Evolutionary conservation across 345 rosid genomes (phyloP).

Genomic region (Salix brachista): DNA sequence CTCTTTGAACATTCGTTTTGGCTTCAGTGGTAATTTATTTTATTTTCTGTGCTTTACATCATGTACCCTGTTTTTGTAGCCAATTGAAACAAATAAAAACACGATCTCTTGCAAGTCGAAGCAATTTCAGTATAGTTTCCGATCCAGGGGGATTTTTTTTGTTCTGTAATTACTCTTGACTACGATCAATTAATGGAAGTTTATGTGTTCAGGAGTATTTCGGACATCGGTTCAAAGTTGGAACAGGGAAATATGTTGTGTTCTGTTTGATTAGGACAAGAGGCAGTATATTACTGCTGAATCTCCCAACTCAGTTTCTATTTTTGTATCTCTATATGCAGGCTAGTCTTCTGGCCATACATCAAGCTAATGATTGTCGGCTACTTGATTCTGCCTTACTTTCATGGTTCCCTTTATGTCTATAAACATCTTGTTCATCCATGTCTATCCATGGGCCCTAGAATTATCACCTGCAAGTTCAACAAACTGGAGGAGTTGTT

Average conservation of each 20-base stretch:
- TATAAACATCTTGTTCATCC: constrained; percentile 28
- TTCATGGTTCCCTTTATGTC: constrained; percentile 28
- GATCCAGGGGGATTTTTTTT: neutral
- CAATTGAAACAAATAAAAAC: neutral
- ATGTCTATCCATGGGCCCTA: constrained; percentile 10
- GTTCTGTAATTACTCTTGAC: neutral
- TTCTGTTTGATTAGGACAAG: neutral
- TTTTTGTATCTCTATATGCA: neutral
- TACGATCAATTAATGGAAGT: neutral
- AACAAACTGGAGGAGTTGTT: neutral
- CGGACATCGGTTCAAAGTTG: neutral
- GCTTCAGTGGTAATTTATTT: constrained; percentile 28
- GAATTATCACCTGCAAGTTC: constrained; percentile 10
- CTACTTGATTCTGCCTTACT: constrained; percentile 21
- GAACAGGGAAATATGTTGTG: neutral
- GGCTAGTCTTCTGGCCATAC: constrained; percentile 32
- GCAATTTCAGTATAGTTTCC: neutral
- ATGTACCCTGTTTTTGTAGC: neutral
- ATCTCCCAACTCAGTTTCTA: neutral
- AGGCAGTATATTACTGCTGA: neutral
- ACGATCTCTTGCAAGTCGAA: neutral
- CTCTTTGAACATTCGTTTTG: constrained; percentile 28
- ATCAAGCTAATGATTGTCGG: constrained; percentile 21
- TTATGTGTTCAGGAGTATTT: neutral
- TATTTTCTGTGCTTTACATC: neutral